Percentiles rank a stretch among this genome's conserved stretches.
These are phyloP conservation scores for Globisporangium solare DNA, from an alignment of 352 stramenopile species.

Conservation along the genomic window DNA sequence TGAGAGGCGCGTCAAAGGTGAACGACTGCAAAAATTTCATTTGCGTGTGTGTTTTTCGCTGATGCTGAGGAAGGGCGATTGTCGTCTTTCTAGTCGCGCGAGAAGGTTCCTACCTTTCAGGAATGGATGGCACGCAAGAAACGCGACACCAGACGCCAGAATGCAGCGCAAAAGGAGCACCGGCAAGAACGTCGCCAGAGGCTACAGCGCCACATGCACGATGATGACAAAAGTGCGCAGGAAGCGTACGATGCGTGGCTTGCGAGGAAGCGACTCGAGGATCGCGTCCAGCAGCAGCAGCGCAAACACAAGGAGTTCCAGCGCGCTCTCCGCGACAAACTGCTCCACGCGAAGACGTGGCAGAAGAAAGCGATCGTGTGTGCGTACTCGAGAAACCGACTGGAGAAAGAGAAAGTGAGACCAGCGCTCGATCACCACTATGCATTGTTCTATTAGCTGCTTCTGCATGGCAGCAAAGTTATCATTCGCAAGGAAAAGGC, in stretches of 20 bases:
- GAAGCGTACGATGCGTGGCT: conserved; percentile 40
- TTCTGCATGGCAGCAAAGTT: no score
- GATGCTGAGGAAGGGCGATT: neutral
- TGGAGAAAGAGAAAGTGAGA: neutral
- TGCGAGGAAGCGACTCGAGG: conserved; percentile 40
- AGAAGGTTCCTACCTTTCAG: conserved; percentile 8
- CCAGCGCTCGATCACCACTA: conserved; percentile 9
- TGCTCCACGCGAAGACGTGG: conserved; percentile 45
- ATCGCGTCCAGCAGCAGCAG: conserved; percentile 32
- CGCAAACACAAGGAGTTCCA: conserved; percentile 19
- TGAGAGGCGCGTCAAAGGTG: conserved; percentile 10
- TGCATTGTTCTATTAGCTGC: conserved; percentile 5
- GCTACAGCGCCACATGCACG: neutral
- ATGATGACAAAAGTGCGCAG: neutral
- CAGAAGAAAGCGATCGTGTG: conserved; percentile 66
- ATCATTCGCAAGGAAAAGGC: no score
- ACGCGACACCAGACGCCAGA: neutral
- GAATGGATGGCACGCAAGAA: conserved; percentile 14
- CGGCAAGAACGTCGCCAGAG: neutral
- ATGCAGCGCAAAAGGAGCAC: neutral
- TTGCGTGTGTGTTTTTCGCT: neutral
- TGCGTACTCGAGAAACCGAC: conserved; percentile 54
- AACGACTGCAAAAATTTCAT: neutral
- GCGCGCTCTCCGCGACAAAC: conserved; percentile 23
- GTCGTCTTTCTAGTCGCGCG: neutral